These are phyloP conservation scores for Leccinum uliginosum DNA, from an alignment of 768 basidiomycete species.

Conservation along the genomic window DNA sequence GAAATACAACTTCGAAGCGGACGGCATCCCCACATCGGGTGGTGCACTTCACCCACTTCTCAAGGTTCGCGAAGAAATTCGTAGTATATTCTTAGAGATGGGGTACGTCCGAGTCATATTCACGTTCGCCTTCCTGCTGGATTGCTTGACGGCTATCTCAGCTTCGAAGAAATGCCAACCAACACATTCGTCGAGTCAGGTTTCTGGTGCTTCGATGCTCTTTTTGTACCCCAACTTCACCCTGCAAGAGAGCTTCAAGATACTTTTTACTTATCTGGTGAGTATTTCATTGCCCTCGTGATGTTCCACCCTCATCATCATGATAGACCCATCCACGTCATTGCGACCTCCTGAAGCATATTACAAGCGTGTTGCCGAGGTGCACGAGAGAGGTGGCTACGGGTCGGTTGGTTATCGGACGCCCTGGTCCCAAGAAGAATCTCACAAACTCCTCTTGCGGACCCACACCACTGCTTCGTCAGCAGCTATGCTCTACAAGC, in stretches of 20 bases:
- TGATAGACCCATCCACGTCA: conserved; percentile 73
- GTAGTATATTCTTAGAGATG: conserved; percentile 99
- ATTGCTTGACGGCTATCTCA: conserved; percentile 30
- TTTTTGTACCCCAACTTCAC: conserved; percentile 99
- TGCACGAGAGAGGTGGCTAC: conserved; percentile 84
- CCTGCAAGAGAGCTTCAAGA: conserved; percentile 97
- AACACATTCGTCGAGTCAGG: conserved; percentile 93
- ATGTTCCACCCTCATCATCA: conserved; percentile 1
- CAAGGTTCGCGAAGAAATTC: conserved; percentile 96
- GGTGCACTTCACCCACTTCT: conserved; percentile 95
- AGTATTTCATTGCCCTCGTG: conserved; percentile 5
- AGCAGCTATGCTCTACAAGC: conserved; percentile 88
- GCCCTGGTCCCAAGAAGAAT: conserved; percentile 92
- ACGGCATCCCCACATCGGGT: conserved; percentile 82
- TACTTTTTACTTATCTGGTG: conserved; percentile 96
- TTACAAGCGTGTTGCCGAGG: conserved; percentile 76
- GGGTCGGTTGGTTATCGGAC: conserved; percentile 96
- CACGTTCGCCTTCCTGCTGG: background rate
- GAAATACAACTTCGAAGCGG: conserved; percentile 98
- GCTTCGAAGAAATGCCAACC: conserved; percentile 99
- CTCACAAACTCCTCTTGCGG: conserved; percentile 85
- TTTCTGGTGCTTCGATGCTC: conserved; percentile 99
- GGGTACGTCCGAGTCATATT: conserved; percentile 66
- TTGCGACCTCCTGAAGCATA: conserved; percentile 76
- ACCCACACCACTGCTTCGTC: conserved; percentile 98